Base-by-base conservation (phyloP, 805 yeast species). In the Blastobotrys terrestris region DNA sequence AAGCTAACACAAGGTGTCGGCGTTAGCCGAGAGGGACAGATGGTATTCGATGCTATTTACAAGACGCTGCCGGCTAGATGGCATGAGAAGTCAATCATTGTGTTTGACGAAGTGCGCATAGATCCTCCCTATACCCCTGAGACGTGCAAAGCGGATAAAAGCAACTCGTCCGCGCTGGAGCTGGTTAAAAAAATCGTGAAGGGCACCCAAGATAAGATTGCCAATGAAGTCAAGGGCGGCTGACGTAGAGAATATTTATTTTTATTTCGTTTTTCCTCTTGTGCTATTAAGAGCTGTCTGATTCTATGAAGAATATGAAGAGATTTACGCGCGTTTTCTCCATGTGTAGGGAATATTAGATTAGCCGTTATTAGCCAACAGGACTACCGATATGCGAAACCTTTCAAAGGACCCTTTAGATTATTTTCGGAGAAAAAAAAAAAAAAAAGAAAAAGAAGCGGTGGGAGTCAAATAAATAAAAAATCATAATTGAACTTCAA, bases 181-280 rank as follows among this genome's bases (percentile, higher is more conserved):
- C 61, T 74, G 50, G 73, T 82, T 8, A 72, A 72, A 58, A 77
- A 74, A 58, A 72, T 80, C 51, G 78, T 82, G 11, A 74, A 71
- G 53, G 77, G 75, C 49, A 76, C 75, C 13, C 77, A 81, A 78
- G 66, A 66, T 21, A 71, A 70, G 50, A 61, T 77, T 54, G 77
- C 71, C 46, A 56, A 63, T 19, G 73, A 72, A 49, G 72, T 73
- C 57, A 80, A 78, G 61, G 85, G 85, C 18, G 84, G 85, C 48
- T 80, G 42, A 22, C 14, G 45, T 44, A 22, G 15, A 26, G 46
- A 35, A 39, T 44, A 44, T 18, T 20, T 44, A 18, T 44, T 21
- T 44, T 26, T 26, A n/a, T n/a, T n/a, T n/a, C n/a, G n/a, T n/a
- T n/a, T n/a, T n/a, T n/a, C n/a, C n/a, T n/a, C n/a, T n/a, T n/a